Evolutionary conservation across 2,329 filamentous ascomycete species (phyloP), one percentile per base, ranked within the genome.

Genomic region (Ilyonectria mors-panacis): DNA sequence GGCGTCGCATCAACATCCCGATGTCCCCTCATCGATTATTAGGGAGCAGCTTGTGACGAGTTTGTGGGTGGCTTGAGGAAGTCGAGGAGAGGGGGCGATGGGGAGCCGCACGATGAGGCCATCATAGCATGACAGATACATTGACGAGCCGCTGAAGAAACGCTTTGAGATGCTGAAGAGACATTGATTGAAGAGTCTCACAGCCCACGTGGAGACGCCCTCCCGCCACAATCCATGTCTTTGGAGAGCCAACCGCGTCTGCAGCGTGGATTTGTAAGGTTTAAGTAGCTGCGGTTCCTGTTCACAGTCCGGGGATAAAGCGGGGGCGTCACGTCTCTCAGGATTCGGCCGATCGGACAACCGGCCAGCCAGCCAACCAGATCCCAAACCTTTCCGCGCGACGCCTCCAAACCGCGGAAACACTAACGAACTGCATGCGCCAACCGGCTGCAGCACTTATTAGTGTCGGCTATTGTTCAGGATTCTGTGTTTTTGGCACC

Each of bases 1-100:
- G 60, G 66, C 70, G 68, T 67, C 68, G 68, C 65, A 62, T 55
- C 39, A 54, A 26, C 30, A 17, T 58, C 55, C 50, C 50, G 30
- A 44, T 39, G 26, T 39, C 33, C 39, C 35, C n/a, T 4, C 6
- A 13, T 17, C 37, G 37, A n/a, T 6, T 6, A 42, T 42, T 42
- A 15, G 21, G 21, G 21, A 23, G 21, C 4, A 23, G 37, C 37
- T n/a, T 17, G 37, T 42, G 37, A 42, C 15, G 37, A 37, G 13
- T 17, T 42, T 42, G 37, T 17, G 39, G 39, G 15, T n/a, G 39
- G n/a, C 30, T 33, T 33, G 30, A 12, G 12, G 8, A 33, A 33
- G 56, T 26, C 39, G 39, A 39, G 42, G 56, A 44, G 45, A 35
- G 56, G 56, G 44, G 17, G 17, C 17, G 4, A 19, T 42, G 39